Percentiles rank a stretch among this genome's conserved stretches.
phyloP scores from a whole-genome alignment of 768 basidiomycete species.

The Nidularia sp. region DNA sequence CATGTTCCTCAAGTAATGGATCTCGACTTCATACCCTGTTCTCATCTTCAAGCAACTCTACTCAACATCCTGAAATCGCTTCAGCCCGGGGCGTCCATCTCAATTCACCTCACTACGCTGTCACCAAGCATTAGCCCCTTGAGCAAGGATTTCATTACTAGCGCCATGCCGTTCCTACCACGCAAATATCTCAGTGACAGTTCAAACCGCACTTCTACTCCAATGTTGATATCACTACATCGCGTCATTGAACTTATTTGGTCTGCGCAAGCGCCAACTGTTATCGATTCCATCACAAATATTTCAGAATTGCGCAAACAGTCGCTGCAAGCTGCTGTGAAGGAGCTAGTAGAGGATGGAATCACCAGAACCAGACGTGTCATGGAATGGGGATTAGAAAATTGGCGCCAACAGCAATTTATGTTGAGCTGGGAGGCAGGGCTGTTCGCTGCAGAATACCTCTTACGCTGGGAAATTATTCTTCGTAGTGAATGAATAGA shows the following conservation, averaged over 20 bases:
- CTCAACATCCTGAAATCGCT: conserved; percentile 3
- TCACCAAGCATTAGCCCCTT: conserved; percentile 26
- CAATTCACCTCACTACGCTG: conserved; percentile 32
- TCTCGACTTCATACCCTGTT: conserved; percentile 13
- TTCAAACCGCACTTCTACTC: conserved; percentile 24
- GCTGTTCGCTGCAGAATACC: conserved; percentile 35
- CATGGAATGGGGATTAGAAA: conserved; percentile 20
- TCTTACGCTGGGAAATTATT: conserved; percentile 45
- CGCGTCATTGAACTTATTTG: conserved; percentile 31
- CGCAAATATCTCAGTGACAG: conserved; percentile 13
- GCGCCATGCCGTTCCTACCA: conserved; percentile 39
- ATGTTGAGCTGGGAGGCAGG: conserved; percentile 49
- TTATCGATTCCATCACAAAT: conserved; percentile 31
- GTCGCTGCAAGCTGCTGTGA: conserved; percentile 15
- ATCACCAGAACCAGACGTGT: conserved; percentile 22
- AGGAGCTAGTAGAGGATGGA: conserved; percentile 20
- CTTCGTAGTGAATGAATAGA: not conserved
- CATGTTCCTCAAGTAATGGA: not conserved
- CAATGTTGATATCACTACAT: conserved; percentile 31
- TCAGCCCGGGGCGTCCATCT: conserved; percentile 8
- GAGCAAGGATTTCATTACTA: conserved; percentile 32
- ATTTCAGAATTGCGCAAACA: conserved; percentile 26
- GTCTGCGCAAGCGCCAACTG: conserved; percentile 14
- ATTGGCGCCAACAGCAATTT: conserved; percentile 46
- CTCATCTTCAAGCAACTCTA: conserved; percentile 9